Evolutionary conservation across 768 basidiomycete genomes (phyloP), one percentile per base, ranked within the genome.

Genomic region (Kondoa subrosea): DNA sequence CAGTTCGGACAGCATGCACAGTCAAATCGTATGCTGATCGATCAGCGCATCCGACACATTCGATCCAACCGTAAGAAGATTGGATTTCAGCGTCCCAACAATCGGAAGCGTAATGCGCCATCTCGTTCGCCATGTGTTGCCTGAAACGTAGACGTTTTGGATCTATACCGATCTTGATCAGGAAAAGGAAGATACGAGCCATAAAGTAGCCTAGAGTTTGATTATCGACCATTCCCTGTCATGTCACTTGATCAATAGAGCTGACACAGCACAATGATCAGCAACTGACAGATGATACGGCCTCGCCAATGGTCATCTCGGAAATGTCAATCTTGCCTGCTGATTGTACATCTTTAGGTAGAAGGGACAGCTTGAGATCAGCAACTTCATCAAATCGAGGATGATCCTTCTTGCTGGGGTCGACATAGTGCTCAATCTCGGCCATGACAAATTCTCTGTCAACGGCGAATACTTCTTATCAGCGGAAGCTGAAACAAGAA

Each of bases 31-130:
- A 97, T 63, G 95, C 93, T 0, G 91, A 89, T 60, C 95, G 87
- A 78, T 99, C 95, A 34, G 95, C 95, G 79, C 95, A 99, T 8
- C 95, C 95, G 66, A 97, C 92, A 77, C 95, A 99, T 79, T 99
- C 95, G 65, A 90, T 93, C 95, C 95, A 99, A 58, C 87, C 84
- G 70, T 86, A 86, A 62, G 89, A 87, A 66, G 89, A 91, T 70
- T 91, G 83, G 71, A 97, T 96, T 80, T 99, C 95, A 57, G 92
- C 95, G 76, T 99, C 95, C 95, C 95, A 99, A 78, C 95, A 99
- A 79, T 97, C 93, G 50, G 91, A 84, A 66, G 95, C 93, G 77
- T 99, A 99, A 77, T 97, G 95, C 0, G 95, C 95, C 93, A 97
- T 97, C 81, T 97, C 95, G 79, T 97, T 99, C 40, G 79, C 83